Evolutionary conservation across 2,329 filamentous ascomycete species (phyloP).

Genomic region (Apiospora koreana): DNA sequence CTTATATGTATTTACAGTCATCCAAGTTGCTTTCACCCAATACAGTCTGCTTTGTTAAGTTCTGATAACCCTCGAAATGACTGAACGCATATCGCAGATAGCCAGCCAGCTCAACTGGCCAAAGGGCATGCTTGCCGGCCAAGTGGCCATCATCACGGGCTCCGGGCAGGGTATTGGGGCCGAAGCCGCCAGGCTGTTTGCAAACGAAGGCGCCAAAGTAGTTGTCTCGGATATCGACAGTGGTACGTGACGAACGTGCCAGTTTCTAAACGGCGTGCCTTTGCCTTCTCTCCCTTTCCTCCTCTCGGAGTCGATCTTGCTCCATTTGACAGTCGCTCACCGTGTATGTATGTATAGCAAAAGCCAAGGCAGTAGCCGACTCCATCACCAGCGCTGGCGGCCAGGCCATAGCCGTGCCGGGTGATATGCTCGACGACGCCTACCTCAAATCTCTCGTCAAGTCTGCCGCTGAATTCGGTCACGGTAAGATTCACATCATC

Average conservation of each 20-base stretch:
- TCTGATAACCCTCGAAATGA: conserved; percentile 33
- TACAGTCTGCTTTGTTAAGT: neutral
- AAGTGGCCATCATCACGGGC: conserved; percentile 86
- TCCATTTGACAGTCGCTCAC: neutral
- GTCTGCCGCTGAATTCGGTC: conserved; percentile 76
- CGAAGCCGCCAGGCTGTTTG: conserved; percentile 78
- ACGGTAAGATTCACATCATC: conserved; percentile 86
- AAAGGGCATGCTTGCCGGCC: conserved; percentile 73
- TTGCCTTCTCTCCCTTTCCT: neutral
- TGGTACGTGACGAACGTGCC: conserved; percentile 43
- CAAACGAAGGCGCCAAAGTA: conserved; percentile 85
- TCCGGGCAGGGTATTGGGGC: conserved; percentile 87
- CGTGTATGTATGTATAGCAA: conserved; percentile 50
- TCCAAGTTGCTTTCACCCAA: neutral
- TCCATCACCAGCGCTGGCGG: conserved; percentile 68
- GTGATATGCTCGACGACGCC: conserved; percentile 71
- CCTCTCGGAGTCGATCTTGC: neutral
- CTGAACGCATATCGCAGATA: conserved; percentile 69
- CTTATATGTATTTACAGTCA: neutral
- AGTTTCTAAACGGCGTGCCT: neutral
- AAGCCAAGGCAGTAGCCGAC: conserved; percentile 67
- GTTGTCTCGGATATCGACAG: conserved; percentile 82
- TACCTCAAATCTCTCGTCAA: conserved; percentile 75
- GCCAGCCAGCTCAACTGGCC: conserved; percentile 81
- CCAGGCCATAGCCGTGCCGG: conserved; percentile 70